Base-by-base conservation (phyloP, 208 protist species). In the Leishmania amazonensis region DNA sequence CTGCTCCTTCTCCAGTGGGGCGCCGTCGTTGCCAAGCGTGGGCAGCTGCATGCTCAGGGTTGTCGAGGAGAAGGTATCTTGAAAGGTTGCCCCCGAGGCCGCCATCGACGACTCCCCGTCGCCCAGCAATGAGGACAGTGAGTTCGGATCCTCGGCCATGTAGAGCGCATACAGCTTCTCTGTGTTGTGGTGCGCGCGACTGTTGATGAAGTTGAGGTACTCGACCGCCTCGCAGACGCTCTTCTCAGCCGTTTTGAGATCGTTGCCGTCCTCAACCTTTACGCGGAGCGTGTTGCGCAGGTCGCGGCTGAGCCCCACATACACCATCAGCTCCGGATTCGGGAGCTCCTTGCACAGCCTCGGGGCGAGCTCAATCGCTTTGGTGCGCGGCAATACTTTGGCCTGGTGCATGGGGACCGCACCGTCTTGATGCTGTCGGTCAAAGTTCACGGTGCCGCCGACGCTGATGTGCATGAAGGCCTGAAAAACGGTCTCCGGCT, bases 371-470 rank as follows among this genome's bases (percentile, higher is more conserved):
- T 93, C 85, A 78, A 96, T 93, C 9, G 95, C 92, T 9, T 87
- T 86, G 3, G 79, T 81, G 24, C 92, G 93, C 19, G 93, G 74
- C 21, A 97, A 85, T n/a, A 98, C 94, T 75, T 98, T 98, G 11
- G 91, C 93, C 84, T 98, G 96, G 82, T 97, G 96, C 93, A 98
- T 97, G 11, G 94, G 96, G 31, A 98, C 92, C 2, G 78, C 83
- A 4, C 92, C 94, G 73, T 96, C 90, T 35, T 92, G 88, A 53
- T 93, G 86, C 78, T 97, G 96, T 31, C 82, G 83, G 78, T 97
- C 93, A 80, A 97, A 97, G 77, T 86, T 96, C 1, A 95, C 92
- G 40, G 86, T 83, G 38, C 88, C 91, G 62, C 92, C 92, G 2
- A 95, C 76, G 81, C 93, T 93, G 64, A 98, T 94, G 77, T 94